Conservation (phyloP, 805 yeast genomes). For the Kuraishia cidri region DNA sequence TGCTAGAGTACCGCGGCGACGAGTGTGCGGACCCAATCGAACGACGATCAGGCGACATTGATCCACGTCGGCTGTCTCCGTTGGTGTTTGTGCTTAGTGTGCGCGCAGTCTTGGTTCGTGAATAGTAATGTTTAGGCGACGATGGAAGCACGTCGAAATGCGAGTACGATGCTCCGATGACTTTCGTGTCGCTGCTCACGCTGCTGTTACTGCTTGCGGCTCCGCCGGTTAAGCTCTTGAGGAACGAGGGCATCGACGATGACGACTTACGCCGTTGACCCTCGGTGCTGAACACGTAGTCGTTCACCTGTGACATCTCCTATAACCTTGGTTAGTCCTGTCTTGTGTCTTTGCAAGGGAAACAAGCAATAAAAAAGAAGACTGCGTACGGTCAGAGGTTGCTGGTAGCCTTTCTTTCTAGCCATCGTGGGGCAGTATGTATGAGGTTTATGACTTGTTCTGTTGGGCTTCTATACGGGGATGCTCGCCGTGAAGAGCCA, state of each 20-base stretch:
- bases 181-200: constrained; percentile 13
- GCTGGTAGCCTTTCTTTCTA: constrained; percentile 22
- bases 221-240: constrained; percentile 11
- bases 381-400: constrained; percentile 19
- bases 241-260: constrained; percentile 9
- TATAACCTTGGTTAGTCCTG: too few species aligned
- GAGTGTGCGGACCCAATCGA: constrained; percentile 1
- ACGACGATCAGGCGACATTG: constrained; percentile 4
- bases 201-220: not conserved
- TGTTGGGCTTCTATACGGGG: too few species aligned
- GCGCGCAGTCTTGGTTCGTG: too few species aligned
- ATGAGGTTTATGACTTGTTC: too few species aligned
- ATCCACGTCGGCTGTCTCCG: too few species aligned
- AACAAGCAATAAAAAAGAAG: too few species aligned
- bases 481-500: too few species aligned
- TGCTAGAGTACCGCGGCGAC: not conserved
- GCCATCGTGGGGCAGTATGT: constrained; percentile 7
- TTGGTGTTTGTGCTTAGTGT: too few species aligned
- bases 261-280: constrained; percentile 2
- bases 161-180: constrained; percentile 49
- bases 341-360: too few species aligned
- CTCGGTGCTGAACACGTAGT: constrained; percentile 15
- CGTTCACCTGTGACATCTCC: constrained; percentile 20
- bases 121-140: too few species aligned
- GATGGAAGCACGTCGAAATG: constrained; percentile 31